Percentiles rank a stretch among this genome's conserved stretches.
These are phyloP conservation scores for Psidium friedrichsthalianum DNA, from an alignment of 345 rosid genomes.

Conservation along the genomic window DNA sequence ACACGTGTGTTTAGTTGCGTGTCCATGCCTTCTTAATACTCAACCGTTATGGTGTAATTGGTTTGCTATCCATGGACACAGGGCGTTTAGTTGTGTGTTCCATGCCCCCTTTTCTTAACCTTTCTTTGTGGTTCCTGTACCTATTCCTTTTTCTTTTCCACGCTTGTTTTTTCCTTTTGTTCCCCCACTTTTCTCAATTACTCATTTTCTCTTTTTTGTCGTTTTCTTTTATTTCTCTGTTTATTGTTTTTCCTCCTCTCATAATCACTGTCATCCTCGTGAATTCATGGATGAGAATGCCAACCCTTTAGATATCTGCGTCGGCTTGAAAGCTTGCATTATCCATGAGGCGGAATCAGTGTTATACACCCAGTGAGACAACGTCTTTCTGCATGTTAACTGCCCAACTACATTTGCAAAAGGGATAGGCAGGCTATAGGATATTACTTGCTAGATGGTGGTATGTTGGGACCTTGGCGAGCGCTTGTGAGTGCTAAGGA, in stretches of 20 bases:
- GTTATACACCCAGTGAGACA: not conserved
- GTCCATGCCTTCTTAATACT: not conserved
- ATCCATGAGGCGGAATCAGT: not conserved
- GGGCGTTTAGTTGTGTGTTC: not conserved
- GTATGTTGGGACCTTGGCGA: not conserved
- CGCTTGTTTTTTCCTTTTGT: too few species aligned
- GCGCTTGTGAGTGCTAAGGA: not conserved
- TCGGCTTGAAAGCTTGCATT: not conserved
- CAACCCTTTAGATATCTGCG: not conserved
- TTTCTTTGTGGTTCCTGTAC: too few species aligned
- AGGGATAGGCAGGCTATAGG: not conserved
- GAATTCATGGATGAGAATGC: not conserved
- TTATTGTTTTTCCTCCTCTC: too few species aligned
- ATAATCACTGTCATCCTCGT: not conserved
- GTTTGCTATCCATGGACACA: slow-evolving; percentile 2
- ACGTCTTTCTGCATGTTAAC: not conserved
- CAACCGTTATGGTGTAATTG: slow-evolving; percentile 22
- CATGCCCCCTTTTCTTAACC: too few species aligned
- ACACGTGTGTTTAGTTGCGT: slow-evolving; percentile 5
- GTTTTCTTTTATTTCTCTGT: too few species aligned
- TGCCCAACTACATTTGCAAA: not conserved
- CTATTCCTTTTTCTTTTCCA: too few species aligned
- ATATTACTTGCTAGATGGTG: not conserved
- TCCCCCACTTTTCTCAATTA: too few species aligned
- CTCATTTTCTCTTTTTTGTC: too few species aligned